Percentiles rank a stretch among this genome's conserved stretches.
These are phyloP conservation scores for Guyanaporus albipodus DNA, from an alignment of 768 basidiomycete species.

Conservation along the genomic window DNA sequence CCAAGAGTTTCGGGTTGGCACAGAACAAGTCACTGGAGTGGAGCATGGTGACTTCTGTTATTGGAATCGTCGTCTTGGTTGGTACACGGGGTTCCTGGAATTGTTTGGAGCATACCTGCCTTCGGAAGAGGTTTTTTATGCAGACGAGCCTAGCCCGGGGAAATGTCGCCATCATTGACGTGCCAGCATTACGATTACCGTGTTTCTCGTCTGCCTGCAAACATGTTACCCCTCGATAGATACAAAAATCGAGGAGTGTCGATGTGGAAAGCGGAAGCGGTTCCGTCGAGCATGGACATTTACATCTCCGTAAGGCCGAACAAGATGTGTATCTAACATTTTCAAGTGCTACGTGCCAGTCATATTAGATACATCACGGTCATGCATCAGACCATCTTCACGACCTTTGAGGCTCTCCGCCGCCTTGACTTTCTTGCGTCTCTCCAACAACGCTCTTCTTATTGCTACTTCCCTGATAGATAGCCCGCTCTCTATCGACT, in stretches of 20 bases:
- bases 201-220: too few species aligned
- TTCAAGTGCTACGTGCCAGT: neutral
- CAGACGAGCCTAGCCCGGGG: too few species aligned
- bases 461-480: slow-evolving; percentile 22
- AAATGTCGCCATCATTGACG: too few species aligned
- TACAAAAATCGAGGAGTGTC: too few species aligned
- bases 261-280: too few species aligned
- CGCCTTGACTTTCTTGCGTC: slow-evolving; percentile 22
- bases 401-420: neutral
- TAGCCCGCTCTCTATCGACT: slow-evolving; percentile 20
- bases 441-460: slow-evolving; percentile 24
- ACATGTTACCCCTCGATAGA: too few species aligned
- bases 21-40: neutral
- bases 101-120: too few species aligned
- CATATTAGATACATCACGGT: neutral
- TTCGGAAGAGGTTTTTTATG: too few species aligned
- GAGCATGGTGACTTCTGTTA: slow-evolving; percentile 9
- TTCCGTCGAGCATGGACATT: too few species aligned
- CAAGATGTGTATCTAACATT: too few species aligned
- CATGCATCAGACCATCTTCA: neutral
- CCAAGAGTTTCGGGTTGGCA: neutral
- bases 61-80: neutral
- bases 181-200: too few species aligned
- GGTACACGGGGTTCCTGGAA: neutral
- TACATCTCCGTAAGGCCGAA: too few species aligned